phyloP scores from a whole-genome alignment of 2,329 filamentous ascomycete species.

The Lachnellula arida region DNA sequence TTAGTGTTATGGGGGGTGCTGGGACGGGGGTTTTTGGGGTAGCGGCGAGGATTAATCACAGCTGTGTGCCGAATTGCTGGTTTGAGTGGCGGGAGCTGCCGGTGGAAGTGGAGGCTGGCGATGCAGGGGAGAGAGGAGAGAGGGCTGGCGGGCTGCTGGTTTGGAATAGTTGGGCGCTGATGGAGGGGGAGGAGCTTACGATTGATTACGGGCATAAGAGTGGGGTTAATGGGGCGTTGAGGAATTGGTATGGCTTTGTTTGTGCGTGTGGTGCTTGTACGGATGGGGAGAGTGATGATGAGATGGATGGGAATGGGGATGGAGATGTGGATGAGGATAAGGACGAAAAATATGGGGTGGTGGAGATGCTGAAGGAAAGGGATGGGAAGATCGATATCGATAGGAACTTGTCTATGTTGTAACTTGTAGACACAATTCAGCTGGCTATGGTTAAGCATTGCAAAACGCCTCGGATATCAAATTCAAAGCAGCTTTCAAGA shows the following conservation, averaged over 20 bases:
- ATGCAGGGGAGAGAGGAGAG: slow-evolving; percentile 8
- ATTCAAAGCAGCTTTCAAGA: too few relatives aligned
- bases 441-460: too few relatives aligned
- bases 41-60: slow-evolving; percentile 16
- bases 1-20: slow-evolving; percentile 12
- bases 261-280: slow-evolving; percentile 24
- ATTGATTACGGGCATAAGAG: slow-evolving; percentile 26
- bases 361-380: too few relatives aligned
- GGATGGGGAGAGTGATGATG: background rate
- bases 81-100: slow-evolving; percentile 22
- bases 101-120: slow-evolving; percentile 14
- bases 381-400: too few relatives aligned
- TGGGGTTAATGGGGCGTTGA: slow-evolving; percentile 12
- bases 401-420: too few relatives aligned
- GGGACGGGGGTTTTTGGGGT: slow-evolving; percentile 23
- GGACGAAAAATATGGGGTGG: too few relatives aligned
- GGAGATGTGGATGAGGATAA: too few relatives aligned
- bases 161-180: slow-evolving; percentile 18
- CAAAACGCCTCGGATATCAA: too few relatives aligned
- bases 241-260: slow-evolving; percentile 26
- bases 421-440: too few relatives aligned
- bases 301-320: background rate
- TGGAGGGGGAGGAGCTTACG: slow-evolving; percentile 25
- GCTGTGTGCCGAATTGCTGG: slow-evolving; percentile 21
- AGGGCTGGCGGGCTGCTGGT: slow-evolving; percentile 19